Evolutionary conservation across 164 flowering plant species (phyloP).

Genomic region (Nymphaea thermarum): DNA sequence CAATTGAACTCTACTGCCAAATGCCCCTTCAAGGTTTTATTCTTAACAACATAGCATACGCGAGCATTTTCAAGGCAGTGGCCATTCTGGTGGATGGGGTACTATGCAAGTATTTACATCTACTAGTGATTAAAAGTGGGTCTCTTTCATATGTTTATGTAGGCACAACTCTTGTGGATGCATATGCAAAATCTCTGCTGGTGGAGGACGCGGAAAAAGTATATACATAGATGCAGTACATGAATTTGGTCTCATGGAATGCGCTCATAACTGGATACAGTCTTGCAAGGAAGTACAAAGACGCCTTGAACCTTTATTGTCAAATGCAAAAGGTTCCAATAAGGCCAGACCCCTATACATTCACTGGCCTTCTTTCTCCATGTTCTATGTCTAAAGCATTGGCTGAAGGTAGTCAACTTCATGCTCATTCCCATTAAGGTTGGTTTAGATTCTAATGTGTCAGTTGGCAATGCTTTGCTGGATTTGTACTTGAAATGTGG

Average conservation of each 20-base stretch:
- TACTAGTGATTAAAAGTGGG: slow-evolving; percentile 4
- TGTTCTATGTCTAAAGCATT: slow-evolving; percentile 1
- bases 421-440: slow-evolving; percentile 5
- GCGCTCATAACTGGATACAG: slow-evolving; percentile 5
- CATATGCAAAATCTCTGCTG: slow-evolving; percentile 3
- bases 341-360: slow-evolving; percentile 5
- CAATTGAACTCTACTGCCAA: slow-evolving; percentile 1
- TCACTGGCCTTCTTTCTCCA: slow-evolving; percentile 5
- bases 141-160: slow-evolving; percentile 3
- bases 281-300: neutral
- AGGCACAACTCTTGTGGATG: slow-evolving; percentile 8
- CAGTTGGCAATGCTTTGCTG: slow-evolving; percentile 7
- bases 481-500: slow-evolving; percentile 2
- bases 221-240: slow-evolving; percentile 2
- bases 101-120: slow-evolving; percentile 2
- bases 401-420: slow-evolving; percentile 6
- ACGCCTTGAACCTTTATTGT: neutral
- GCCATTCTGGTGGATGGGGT: slow-evolving; percentile 3
- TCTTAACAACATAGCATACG: slow-evolving; percentile 3
- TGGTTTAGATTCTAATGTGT: slow-evolving; percentile 5
- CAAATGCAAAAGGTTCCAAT: slow-evolving; percentile 3
- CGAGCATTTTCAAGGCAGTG: slow-evolving; percentile 6
- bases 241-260: slow-evolving; percentile 7
- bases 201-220: slow-evolving; percentile 3
- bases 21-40: slow-evolving; percentile 3